These are phyloP conservation scores for Fragaria ananassa DNA, from an alignment of 306 rosid genomes.

Conservation along the genomic window DNA sequence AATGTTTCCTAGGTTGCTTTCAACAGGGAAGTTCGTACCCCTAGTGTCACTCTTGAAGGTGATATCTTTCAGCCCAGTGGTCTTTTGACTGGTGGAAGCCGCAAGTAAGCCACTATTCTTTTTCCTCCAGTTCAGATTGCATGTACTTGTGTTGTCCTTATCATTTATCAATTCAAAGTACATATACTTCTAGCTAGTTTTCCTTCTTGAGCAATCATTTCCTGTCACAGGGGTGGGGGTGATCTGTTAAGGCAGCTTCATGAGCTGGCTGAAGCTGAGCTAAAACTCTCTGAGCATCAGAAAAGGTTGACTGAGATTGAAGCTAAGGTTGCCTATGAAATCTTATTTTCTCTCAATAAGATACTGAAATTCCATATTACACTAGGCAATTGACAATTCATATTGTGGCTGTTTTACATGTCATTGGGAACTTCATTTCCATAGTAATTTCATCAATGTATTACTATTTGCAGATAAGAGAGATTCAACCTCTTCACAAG, in stretches of 20 bases:
- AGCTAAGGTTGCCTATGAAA: conserved; percentile 53
- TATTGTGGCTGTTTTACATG: neutral
- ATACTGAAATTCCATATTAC: neutral
- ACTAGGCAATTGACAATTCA: neutral
- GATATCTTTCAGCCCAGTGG: too few relatives aligned
- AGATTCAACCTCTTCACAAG: conserved; percentile 76
- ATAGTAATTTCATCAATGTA: neutral
- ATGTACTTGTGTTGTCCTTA: too few relatives aligned
- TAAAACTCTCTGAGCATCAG: conserved; percentile 60
- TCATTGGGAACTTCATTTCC: neutral
- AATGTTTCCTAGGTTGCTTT: too few relatives aligned
- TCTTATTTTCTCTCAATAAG: neutral
- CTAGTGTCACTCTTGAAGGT: too few relatives aligned
- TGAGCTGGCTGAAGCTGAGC: conserved; percentile 71
- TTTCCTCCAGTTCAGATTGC: too few relatives aligned
- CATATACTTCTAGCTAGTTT: too few relatives aligned
- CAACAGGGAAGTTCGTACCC: too few relatives aligned
- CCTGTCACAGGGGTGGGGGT: conserved; percentile 78
- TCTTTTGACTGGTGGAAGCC: too few relatives aligned
- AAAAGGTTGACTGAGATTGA: conserved; percentile 62
- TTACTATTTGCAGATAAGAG: conserved; percentile 50
- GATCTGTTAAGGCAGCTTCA: conserved; percentile 80
- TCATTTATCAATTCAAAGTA: too few relatives aligned
- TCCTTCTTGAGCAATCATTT: conserved; percentile 17
- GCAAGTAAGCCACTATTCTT: too few relatives aligned